Evolutionary conservation across 2,329 filamentous ascomycete species (phyloP).

Genomic region (Epichloe coenophiala): DNA sequence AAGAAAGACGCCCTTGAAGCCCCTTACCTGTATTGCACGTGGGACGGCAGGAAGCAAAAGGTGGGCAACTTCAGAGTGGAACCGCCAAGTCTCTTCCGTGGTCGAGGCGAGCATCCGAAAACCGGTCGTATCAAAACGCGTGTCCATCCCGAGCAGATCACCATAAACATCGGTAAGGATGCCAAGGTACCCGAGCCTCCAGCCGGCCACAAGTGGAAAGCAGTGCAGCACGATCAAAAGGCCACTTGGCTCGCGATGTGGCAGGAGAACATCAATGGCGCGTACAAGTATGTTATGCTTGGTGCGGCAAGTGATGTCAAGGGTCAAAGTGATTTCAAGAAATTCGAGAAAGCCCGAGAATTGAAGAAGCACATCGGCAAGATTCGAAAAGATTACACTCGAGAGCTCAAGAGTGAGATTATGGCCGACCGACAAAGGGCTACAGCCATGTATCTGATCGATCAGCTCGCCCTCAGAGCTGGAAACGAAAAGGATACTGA

Average conservation of each 20-base stretch:
- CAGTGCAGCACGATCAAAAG: constrained; percentile 91
- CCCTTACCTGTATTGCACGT: constrained; percentile 73
- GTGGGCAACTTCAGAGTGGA: constrained; percentile 98
- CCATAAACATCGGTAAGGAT: constrained; percentile 93
- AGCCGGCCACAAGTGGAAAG: constrained; percentile 88
- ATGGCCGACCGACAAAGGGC: constrained; percentile 95
- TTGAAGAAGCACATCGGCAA: constrained; percentile 91
- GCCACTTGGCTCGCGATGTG: constrained; percentile 98
- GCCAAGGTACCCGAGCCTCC: constrained; percentile 75
- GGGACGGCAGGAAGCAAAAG: constrained; percentile 96
- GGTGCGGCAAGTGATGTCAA: constrained; percentile 94
- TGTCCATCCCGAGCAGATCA: constrained; percentile 86
- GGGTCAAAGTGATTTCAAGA: constrained; percentile 93
- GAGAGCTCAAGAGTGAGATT: constrained; percentile 74
- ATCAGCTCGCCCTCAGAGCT: constrained; percentile 93
- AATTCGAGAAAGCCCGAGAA: constrained; percentile 95
- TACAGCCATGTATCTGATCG: constrained; percentile 94
- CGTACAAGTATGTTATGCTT: constrained; percentile 99
- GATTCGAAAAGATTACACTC: constrained; percentile 82
- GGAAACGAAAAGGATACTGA: constrained; percentile 98
- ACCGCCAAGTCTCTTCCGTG: constrained; percentile 89
- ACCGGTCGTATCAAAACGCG: constrained; percentile 88
- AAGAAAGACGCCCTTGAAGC: constrained; percentile 75
- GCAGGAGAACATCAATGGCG: constrained; percentile 98
- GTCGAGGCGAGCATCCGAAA: constrained; percentile 94